A percentile compares a stretch with the other conserved stretches of the same genome.
Conservation (phyloP, 1,139 yeast species). For the Diutina mesorugosa region DNA sequence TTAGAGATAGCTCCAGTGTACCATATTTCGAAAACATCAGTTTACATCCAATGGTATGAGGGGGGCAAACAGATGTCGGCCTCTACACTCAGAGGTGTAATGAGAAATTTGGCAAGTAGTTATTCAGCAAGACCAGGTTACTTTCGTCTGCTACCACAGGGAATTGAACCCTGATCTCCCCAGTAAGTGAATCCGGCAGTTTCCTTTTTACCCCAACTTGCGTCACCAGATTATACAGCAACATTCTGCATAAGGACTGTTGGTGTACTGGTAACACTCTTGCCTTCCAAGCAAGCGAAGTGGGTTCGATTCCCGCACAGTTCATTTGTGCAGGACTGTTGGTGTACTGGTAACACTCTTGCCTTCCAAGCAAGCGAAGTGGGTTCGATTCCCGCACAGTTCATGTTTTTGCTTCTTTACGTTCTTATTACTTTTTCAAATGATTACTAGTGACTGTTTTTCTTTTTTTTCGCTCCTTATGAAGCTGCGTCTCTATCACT, state of each 20-base stretch:
- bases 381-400: conserved; percentile 3
- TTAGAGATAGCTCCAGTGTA: no score
- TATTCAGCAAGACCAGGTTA: no score
- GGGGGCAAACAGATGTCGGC: no score
- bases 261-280: conserved; percentile 2
- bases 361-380: conserved; percentile 3
- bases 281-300: conserved; percentile 3
- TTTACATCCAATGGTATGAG: no score
- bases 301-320: conserved; percentile 3
- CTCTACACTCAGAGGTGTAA: no score
- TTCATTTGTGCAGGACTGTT: background rate
- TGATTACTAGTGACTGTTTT: background rate
- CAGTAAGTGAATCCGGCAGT: no score
- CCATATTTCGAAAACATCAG: no score
- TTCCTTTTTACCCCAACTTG: no score
- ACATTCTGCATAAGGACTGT: background rate
- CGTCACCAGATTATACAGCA: no score
- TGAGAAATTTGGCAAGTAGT: no score
- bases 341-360: conserved; percentile 2
- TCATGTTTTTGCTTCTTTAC: background rate
- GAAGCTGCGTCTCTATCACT: background rate
- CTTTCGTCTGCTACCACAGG: no score
- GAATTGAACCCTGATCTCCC: no score
- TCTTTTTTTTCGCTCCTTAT: background rate
- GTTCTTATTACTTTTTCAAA: background rate